These are phyloP conservation scores for Exidia glandulosa DNA, from an alignment of 768 basidiomycete species.

Conservation along the genomic window DNA sequence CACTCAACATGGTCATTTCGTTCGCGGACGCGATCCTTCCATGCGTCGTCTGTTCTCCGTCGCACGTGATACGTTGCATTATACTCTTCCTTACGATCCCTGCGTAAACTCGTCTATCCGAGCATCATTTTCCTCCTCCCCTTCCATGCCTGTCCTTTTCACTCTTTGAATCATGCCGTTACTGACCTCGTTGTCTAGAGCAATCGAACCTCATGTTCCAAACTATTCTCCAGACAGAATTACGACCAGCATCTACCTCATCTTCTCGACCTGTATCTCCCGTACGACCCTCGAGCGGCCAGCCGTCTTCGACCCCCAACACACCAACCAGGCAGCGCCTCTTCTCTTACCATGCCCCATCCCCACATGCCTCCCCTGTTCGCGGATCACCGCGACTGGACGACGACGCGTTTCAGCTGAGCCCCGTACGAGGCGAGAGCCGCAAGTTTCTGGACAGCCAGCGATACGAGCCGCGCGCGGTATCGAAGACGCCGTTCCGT, in stretches of 20 bases:
- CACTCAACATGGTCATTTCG: too few relatives aligned
- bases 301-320: conserved; percentile 41
- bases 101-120: conserved; percentile 1
- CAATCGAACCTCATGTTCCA: conserved; percentile 79
- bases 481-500: conserved; percentile 92
- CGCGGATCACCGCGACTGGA: conserved; percentile 50
- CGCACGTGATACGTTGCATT: neutral
- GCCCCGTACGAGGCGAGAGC: conserved; percentile 77
- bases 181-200: conserved; percentile 31
- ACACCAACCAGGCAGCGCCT: conserved; percentile 33
- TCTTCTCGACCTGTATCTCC: conserved; percentile 57
- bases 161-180: neutral
- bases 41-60: neutral
- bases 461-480: conserved; percentile 63
- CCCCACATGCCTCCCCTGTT: conserved; percentile 10
- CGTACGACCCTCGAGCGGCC: conserved; percentile 33
- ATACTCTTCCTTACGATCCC: conserved; percentile 9
- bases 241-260: conserved; percentile 63
- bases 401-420: conserved; percentile 83
- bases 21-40: too few relatives aligned
- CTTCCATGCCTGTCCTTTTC: conserved; percentile 12
- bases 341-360: conserved; percentile 20
- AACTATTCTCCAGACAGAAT: conserved; percentile 65
- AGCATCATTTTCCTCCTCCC: conserved; percentile 7
- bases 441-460: conserved; percentile 78